Evolutionary conservation across 208 protist species (phyloP), one percentile per base, ranked within the genome.

Genomic region (Trypanosoma congolense): DNA sequence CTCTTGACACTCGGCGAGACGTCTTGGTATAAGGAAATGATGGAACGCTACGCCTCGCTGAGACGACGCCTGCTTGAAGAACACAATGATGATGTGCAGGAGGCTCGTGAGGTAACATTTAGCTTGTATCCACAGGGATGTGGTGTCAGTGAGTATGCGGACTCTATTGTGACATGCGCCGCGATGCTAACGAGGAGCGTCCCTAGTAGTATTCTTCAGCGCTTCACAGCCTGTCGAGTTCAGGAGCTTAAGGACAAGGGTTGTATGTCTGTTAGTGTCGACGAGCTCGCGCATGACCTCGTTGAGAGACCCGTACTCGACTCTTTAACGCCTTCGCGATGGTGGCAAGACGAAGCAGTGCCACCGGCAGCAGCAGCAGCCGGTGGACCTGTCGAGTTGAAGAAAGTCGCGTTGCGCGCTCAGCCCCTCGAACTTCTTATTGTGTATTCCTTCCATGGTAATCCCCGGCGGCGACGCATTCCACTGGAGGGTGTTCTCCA

Each of bases 101-200:
- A 93, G 45, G 60, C 67, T 4, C 33, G 47, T 16, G 80, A 77
- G 4, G 28, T 91, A 6, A 69, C 84, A n/a, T 48, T 51, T 12
- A 72, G 67, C 44, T 48, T 94, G 21, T 94, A 91, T 65, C 76
- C 87, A 1, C 52, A 60, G 2, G 87, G 83, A 0, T 91, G 87
- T 54, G 62, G 44, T 35, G 46, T 80, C 31, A 82, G 75, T 46
- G 79, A 86, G 24, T 87, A 80, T 43, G 69, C 73, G 16, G 81
- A 91, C 26, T 69, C 76, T 1, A 54, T 90, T 26, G 69, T 79
- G 31, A 94, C 80, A 26, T 85, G 80, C 55, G 66, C 79, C 0
- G 75, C 80, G 6, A 74, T 94, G 72, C 56, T 86, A 10, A 68
- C 81, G 6, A 75, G 64, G 38, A 72, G 70, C 0, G 76, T 94